These are phyloP conservation scores for Blastocystis sp. DNA, from an alignment of 352 stramenopile species.

Conservation along the genomic window DNA sequence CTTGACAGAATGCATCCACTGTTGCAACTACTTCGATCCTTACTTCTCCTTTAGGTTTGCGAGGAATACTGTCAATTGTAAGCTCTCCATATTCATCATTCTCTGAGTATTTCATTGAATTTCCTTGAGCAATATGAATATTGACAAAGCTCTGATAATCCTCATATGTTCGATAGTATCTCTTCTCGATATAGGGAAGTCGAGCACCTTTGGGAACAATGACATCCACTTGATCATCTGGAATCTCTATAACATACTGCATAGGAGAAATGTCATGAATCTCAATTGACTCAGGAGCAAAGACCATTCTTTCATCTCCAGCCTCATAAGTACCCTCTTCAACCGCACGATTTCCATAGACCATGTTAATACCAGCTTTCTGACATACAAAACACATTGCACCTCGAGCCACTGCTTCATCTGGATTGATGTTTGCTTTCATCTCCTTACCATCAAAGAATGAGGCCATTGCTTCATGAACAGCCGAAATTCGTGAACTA, in stretches of 20 bases:
- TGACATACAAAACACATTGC: conserved; percentile 72
- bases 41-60: conserved; percentile 10
- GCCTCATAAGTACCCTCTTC: background rate
- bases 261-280: background rate
- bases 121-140: conserved; percentile 37
- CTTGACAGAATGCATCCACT: background rate
- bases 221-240: background rate
- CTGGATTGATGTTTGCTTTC: conserved; percentile 82
- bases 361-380: background rate
- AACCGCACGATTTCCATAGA: background rate
- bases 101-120: background rate
- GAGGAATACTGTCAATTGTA: background rate
- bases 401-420: conserved; percentile 97
- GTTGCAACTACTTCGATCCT: background rate
- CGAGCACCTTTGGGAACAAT: background rate
- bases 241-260: conserved; percentile 14
- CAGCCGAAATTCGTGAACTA: conserved; percentile 92
- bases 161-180: background rate
- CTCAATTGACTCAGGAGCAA: background rate
- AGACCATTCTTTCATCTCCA: background rate
- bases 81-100: conserved; percentile 6
- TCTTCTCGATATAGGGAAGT: background rate
- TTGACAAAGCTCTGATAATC: background rate
- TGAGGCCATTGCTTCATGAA: conserved; percentile 91
- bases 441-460: conserved; percentile 82